These are phyloP conservation scores for Backusella westeae DNA, from an alignment of 192 early-diverging fungal species.

Conservation along the genomic window DNA sequence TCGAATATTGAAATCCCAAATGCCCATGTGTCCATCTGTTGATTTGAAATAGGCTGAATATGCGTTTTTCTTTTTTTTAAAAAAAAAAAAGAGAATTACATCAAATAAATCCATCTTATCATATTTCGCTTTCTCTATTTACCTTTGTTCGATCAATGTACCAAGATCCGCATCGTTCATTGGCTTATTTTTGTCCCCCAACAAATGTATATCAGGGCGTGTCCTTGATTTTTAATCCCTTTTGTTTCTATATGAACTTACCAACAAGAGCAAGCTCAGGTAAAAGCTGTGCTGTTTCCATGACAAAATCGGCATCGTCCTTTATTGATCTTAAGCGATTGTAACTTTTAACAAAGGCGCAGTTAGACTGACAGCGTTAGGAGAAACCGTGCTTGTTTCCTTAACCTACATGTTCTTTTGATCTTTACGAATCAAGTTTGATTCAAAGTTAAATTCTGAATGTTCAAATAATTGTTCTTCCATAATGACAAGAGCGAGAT, in stretches of 20 bases:
- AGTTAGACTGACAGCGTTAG: too few relatives aligned
- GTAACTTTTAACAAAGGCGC: constrained; percentile 39
- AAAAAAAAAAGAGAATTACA: background rate
- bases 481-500: background rate
- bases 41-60: constrained; percentile 89
- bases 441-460: constrained; percentile 11
- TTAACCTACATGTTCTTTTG: constrained; percentile 36
- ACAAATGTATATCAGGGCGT: background rate
- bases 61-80: constrained; percentile 29
- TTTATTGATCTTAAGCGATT: constrained; percentile 79
- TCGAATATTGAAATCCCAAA: constrained; percentile 83
- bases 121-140: background rate
- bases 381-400: background rate
- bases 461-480: background rate
- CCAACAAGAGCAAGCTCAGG: constrained; percentile 60
- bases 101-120: background rate
- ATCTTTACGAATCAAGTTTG: constrained; percentile 28
- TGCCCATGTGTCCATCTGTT: constrained; percentile 86
- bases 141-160: constrained; percentile 70
- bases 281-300: constrained; percentile 49
- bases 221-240: too few relatives aligned
- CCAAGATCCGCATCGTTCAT: constrained; percentile 88
- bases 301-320: constrained; percentile 75
- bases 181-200: constrained; percentile 42
- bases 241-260: constrained; percentile 15